Conservation (phyloP, 345 rosid genomes). For the Rhodomyrtus tomentosa region DNA sequence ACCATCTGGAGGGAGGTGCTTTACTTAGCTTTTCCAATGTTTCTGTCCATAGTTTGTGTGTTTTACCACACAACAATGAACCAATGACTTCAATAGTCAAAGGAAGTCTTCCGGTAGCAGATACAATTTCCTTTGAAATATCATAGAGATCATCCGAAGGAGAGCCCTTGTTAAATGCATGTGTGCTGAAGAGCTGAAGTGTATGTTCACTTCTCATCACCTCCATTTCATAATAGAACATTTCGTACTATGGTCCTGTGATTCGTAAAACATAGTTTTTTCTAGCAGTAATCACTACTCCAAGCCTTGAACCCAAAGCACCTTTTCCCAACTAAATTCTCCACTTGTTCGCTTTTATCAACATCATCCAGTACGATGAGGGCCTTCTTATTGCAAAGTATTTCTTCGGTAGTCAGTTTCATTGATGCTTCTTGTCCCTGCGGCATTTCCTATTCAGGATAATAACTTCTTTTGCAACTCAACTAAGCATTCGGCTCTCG, state of each 20-base stretch:
- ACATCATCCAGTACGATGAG: neutral
- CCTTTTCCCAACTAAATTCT: neutral
- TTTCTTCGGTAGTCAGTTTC: neutral
- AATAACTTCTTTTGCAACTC: neutral
- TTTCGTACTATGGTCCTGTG: accelerated
- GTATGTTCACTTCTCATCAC: neutral
- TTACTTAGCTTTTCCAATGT: too few relatives aligned
- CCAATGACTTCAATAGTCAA: neutral
- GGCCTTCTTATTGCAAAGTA: neutral
- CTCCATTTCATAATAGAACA: neutral
- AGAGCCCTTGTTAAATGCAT: neutral
- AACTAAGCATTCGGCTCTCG: neutral
- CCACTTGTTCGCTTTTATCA: neutral
- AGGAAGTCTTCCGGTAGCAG: neutral
- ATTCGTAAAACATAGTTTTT: neutral
- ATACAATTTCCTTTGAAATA: neutral
- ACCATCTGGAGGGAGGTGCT: too few relatives aligned
- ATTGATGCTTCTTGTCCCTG: neutral
- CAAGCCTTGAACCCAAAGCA: neutral
- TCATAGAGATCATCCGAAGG: neutral
- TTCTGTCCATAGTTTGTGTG: neutral
- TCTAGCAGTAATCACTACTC: neutral
- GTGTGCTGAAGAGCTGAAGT: neutral
- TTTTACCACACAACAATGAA: accelerated
- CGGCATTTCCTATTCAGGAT: neutral